phyloP scores from a whole-genome alignment of 441 rosid species.

The Macaranga tanarius region DNA sequence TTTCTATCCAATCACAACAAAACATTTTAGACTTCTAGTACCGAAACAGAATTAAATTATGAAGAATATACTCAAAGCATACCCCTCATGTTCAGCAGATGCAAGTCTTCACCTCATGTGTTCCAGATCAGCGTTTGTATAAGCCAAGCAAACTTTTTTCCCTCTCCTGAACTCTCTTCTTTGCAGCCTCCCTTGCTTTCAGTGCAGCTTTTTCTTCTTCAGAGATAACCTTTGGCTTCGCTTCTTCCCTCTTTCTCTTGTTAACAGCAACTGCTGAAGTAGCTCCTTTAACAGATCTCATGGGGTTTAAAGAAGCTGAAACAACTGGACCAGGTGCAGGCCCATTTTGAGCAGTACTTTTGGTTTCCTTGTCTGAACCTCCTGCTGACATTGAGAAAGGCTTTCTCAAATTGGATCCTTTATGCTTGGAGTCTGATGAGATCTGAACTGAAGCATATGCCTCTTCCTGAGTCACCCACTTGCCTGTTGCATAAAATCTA shows the following conservation, averaged over 20 bases:
- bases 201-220: constrained; percentile 78
- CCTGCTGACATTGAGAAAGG: constrained; percentile 32
- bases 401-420: constrained; percentile 41
- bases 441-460: constrained; percentile 55
- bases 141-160: constrained; percentile 87
- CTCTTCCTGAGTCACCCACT: constrained; percentile 82
- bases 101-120: background rate
- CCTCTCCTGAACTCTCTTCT: constrained; percentile 85
- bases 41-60: background rate
- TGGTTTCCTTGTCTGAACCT: constrained; percentile 34
- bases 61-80: background rate
- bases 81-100: constrained; percentile 7
- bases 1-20: background rate
- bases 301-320: constrained; percentile 60
- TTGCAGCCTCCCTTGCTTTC: constrained; percentile 91
- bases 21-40: background rate
- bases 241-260: constrained; percentile 75
- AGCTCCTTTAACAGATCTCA: constrained; percentile 66
- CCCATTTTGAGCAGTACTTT: constrained; percentile 35
- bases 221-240: constrained; percentile 61
- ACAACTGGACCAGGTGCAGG: constrained; percentile 61
- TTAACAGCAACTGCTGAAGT: constrained; percentile 55
- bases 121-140: constrained; percentile 54
- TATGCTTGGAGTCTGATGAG: constrained; percentile 40
- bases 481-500: constrained; percentile 57